Evolutionary conservation across 331 rosid species (phyloP).

Genomic region (Malus hybrid): DNA sequence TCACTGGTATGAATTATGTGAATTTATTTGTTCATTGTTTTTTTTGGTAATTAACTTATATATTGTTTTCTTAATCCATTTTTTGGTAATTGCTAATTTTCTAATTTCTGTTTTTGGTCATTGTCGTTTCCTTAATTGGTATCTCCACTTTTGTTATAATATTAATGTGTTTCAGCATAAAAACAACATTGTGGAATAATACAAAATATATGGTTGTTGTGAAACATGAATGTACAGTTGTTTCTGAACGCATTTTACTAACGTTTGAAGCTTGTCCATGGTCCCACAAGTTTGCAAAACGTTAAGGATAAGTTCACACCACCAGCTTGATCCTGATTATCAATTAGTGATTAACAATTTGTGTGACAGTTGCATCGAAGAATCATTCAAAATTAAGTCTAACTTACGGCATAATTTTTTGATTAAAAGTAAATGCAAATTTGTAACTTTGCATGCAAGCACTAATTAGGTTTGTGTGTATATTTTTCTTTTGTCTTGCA

Average conservation of each 20-base stretch:
- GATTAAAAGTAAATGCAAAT: too few species aligned
- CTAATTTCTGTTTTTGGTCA: not conserved
- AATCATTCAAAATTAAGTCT: too few species aligned
- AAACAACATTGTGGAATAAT: not conserved
- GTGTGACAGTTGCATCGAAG: too few species aligned
- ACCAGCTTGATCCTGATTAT: not conserved
- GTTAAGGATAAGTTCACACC: conserved; percentile 23
- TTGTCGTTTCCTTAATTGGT: not conserved
- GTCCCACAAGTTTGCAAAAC: conserved; percentile 39
- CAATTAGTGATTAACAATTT: not conserved
- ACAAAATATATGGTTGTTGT: conserved; percentile 4
- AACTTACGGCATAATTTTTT: too few species aligned
- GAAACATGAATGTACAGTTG: conserved; percentile 6
- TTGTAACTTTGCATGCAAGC: too few species aligned
- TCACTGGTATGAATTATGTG: conserved; percentile 50
- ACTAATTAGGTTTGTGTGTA: not conserved
- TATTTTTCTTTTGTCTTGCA: conserved; percentile 2
- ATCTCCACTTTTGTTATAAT: not conserved
- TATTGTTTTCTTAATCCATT: not conserved
- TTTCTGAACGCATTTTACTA: not conserved
- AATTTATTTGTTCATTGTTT: too few species aligned
- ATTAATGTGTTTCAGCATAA: not conserved
- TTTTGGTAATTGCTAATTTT: not conserved
- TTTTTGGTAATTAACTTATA: too few species aligned
- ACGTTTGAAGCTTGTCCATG: conserved; percentile 5